phyloP scores from a whole-genome alignment of 306 rosid genomes.

The Pterocarpus macrocarpus region DNA sequence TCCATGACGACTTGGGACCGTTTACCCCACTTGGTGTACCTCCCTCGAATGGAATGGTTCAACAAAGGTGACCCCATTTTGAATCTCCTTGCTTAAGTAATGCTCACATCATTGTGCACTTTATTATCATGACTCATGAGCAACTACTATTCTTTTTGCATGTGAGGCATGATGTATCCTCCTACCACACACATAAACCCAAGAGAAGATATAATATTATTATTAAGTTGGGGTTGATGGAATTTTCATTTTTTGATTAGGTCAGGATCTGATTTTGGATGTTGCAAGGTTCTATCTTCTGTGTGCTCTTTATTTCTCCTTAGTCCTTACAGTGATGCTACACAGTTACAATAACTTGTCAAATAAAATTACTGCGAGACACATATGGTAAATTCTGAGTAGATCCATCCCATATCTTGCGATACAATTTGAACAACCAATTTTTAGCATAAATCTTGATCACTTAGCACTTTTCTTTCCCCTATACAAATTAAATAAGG shows the following conservation, averaged over 20 bases:
- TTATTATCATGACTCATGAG: conserved; percentile 13
- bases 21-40: conserved; percentile 41
- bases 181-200: not conserved
- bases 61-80: conserved; percentile 51
- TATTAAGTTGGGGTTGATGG: conserved; percentile 26
- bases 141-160: conserved; percentile 38
- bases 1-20: not conserved
- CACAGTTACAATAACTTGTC: too few species aligned
- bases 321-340: too few species aligned
- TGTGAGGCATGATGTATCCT: conserved; percentile 22
- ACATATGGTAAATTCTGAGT: too few species aligned
- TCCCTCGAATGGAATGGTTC: conserved; percentile 47
- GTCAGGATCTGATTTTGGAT: conserved; percentile 8
- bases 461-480: too few species aligned
- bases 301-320: not conserved
- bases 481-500: not conserved
- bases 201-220: not conserved
- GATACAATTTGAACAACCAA: too few species aligned
- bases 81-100: conserved; percentile 34
- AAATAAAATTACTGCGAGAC: too few species aligned
- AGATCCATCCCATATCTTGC: too few species aligned
- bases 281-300: not conserved
- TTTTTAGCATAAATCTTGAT: too few species aligned
- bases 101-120: conserved; percentile 42
- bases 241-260: conserved; percentile 13